Conservation (phyloP, 257 asterid species). For the Forsythia suspensa region DNA sequence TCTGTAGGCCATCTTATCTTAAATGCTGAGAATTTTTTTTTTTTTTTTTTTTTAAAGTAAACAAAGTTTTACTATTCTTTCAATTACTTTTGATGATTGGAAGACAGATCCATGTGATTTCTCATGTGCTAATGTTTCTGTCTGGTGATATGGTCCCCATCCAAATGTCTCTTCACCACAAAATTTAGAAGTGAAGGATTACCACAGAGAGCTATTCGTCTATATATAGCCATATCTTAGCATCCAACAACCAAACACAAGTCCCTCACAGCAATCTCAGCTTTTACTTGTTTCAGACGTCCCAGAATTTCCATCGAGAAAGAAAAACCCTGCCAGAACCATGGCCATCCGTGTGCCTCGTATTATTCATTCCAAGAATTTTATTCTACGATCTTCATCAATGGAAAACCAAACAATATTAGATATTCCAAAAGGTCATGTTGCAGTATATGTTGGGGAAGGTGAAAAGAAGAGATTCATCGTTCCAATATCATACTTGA, state of each 20-base stretch:
- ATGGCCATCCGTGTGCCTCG: slow-evolving; percentile 15
- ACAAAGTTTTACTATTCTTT: not conserved
- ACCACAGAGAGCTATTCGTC: not conserved
- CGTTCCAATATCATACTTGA: slow-evolving; percentile 35
- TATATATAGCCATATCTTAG: not conserved
- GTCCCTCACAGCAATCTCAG: not conserved
- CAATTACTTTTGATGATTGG: not conserved
- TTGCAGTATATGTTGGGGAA: slow-evolving; percentile 44
- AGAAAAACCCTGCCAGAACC: not conserved
- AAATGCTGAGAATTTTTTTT: not conserved
- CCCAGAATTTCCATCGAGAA: not conserved
- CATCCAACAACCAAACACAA: not conserved
- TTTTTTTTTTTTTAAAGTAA: not conserved
- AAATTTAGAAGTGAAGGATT: not conserved
- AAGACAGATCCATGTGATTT: slow-evolving; percentile 34
- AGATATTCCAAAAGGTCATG: slow-evolving; percentile 41
- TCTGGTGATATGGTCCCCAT: slow-evolving; percentile 1
- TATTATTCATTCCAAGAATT: not conserved
- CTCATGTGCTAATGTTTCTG: slow-evolving; percentile 23
- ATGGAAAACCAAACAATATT: not conserved
- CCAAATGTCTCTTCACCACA: slow-evolving; percentile 4
- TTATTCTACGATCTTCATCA: not conserved
- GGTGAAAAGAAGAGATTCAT: slow-evolving; percentile 28
- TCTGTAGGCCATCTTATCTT: not conserved
- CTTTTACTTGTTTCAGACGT: not conserved